phyloP scores from a whole-genome alignment of 73 alveolate species.

The Urostyla sp. region DNA sequence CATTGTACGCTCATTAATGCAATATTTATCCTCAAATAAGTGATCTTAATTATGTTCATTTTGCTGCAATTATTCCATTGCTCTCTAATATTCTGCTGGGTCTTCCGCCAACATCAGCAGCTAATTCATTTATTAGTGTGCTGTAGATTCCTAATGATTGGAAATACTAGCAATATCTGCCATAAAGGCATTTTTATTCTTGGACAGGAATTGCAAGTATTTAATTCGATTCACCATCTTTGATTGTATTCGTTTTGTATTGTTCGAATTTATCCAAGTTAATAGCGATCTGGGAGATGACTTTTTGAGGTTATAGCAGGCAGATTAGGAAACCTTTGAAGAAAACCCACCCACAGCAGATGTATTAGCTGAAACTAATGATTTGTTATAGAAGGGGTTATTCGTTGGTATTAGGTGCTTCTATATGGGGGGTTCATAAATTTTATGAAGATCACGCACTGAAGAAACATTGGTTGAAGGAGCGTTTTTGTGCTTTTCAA shows the following conservation, averaged over 20 bases:
- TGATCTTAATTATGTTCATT: slow-evolving; percentile 45
- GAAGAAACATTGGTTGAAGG: neutral
- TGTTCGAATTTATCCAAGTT: slow-evolving; percentile 46
- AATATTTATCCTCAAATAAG: slow-evolving; percentile 36
- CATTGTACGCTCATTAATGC: slow-evolving; percentile 9
- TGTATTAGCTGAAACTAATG: neutral
- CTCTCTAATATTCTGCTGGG: slow-evolving; percentile 9
- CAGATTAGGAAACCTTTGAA: neutral
- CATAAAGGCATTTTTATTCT: slow-evolving; percentile 28
- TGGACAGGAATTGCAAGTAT: slow-evolving; percentile 28
- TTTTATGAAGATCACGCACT: slow-evolving; percentile 41
- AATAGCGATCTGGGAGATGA: slow-evolving; percentile 38
- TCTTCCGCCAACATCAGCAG: slow-evolving; percentile 40
- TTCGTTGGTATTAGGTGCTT: slow-evolving; percentile 62
- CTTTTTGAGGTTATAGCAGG: neutral
- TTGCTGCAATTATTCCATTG: slow-evolving; percentile 12
- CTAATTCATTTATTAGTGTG: neutral
- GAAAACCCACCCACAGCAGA: neutral
- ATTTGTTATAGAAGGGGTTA: slow-evolving; percentile 58
- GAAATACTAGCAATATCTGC: slow-evolving; percentile 2
- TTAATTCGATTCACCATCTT: slow-evolving; percentile 43
- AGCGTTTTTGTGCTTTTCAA: slow-evolving; percentile 11
- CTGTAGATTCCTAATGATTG: neutral
- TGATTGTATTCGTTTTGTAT: slow-evolving; percentile 20
- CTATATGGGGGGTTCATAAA: slow-evolving; percentile 63